Percentiles rank a stretch among this genome's conserved stretches.
phyloP scores from a whole-genome alignment of 2,329 filamentous ascomycete genomes.

The Cladosporium sp. region DNA sequence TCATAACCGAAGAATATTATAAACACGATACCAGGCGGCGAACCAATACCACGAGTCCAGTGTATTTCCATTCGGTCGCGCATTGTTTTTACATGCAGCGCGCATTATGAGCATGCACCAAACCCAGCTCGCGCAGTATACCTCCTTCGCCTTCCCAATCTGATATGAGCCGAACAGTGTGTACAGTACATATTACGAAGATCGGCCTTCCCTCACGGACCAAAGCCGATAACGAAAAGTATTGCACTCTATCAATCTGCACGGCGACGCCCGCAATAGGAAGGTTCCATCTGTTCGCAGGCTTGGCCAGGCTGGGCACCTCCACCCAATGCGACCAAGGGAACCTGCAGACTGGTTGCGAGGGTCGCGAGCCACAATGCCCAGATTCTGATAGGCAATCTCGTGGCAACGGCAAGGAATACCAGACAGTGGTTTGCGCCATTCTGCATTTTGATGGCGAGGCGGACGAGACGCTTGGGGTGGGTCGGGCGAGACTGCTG shows the following conservation, averaged over 20 bases:
- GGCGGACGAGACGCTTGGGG: constrained; percentile 8
- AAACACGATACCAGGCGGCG: neutral
- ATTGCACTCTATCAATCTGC: constrained; percentile 10
- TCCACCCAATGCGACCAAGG: constrained; percentile 3
- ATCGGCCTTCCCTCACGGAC: neutral
- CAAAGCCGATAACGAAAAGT: constrained; percentile 7
- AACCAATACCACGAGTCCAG: neutral
- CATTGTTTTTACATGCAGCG: neutral
- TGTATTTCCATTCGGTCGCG: neutral
- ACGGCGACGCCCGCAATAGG: constrained; percentile 14
- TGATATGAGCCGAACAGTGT: neutral
- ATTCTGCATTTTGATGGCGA: constrained; percentile 8
- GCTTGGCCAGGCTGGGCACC: constrained; percentile 17
- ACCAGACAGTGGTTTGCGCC: neutral
- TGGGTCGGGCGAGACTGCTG: neutral
- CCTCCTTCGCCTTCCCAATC: neutral
- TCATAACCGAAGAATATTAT: neutral
- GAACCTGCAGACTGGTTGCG: neutral
- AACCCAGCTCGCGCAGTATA: neutral
- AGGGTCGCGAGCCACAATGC: constrained; percentile 8
- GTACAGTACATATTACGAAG: neutral
- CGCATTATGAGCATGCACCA: neutral
- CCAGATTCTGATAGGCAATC: constrained; percentile 11
- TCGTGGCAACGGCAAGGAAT: constrained; percentile 9
- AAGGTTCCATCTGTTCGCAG: constrained; percentile 16